phyloP scores from a whole-genome alignment of 805 yeast species.

The Lipomyces yamadae region DNA sequence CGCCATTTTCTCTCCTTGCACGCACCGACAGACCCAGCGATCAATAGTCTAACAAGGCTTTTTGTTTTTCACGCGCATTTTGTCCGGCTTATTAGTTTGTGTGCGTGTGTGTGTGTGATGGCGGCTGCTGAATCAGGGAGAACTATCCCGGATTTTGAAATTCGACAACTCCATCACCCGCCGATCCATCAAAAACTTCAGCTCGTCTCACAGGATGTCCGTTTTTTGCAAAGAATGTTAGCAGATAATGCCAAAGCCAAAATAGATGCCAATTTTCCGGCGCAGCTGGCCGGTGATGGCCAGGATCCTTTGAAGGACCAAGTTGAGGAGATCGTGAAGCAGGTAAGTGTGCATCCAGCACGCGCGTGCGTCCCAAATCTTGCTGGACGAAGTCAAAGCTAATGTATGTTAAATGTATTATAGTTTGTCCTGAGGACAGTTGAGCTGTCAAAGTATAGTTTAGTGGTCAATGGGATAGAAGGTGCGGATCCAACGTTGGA shows the following conservation, averaged over 20 bases:
- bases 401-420: neutral
- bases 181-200: constrained; percentile 37
- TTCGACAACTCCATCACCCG: constrained; percentile 35
- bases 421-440: constrained; percentile 56
- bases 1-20: neutral
- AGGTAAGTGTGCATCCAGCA: constrained; percentile 31
- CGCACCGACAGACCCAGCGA: neutral
- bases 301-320: constrained; percentile 51
- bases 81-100: neutral
- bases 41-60: neutral
- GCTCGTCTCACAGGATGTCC: constrained; percentile 50
- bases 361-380: neutral
- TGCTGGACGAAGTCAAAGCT: neutral
- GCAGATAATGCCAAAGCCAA: constrained; percentile 51
- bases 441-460: constrained; percentile 57
- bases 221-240: constrained; percentile 53
- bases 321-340: constrained; percentile 52
- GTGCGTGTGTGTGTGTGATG: constrained; percentile 9
- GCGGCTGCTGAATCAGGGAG: constrained; percentile 25
- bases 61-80: neutral
- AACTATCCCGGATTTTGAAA: constrained; percentile 28
- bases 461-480: constrained; percentile 62
- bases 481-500: constrained; percentile 40
- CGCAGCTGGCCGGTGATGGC: constrained; percentile 11
- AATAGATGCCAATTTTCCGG: constrained; percentile 55